phyloP scores from a whole-genome alignment of 2,329 filamentous ascomycete species.

The Pseudogymnoascus sp. region DNA sequence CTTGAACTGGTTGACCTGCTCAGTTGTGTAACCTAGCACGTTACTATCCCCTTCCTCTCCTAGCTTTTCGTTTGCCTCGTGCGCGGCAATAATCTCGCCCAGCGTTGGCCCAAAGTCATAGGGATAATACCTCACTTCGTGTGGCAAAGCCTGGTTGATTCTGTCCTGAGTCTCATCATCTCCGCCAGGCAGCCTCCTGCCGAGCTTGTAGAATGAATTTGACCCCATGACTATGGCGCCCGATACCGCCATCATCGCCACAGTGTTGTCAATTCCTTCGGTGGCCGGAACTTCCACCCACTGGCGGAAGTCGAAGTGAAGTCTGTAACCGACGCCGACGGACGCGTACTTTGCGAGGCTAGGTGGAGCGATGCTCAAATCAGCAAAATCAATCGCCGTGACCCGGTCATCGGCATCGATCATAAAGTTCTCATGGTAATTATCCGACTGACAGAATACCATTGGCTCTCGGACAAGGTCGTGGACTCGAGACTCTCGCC shows the following conservation, averaged over 20 bases:
- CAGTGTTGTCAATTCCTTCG: constrained; percentile 19
- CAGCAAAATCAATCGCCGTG: no score
- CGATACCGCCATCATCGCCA: constrained; percentile 20
- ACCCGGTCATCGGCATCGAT: no score
- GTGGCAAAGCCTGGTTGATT: background rate
- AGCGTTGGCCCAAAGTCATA: background rate
- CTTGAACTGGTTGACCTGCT: background rate
- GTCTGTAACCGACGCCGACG: no score
- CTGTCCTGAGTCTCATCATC: background rate
- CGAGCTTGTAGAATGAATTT: background rate
- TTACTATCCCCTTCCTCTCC: background rate
- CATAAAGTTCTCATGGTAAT: no score
- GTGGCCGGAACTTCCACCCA: constrained; percentile 11
- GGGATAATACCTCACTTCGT: background rate
- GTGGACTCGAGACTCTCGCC: no score
- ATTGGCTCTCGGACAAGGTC: no score
- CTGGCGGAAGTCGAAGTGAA: no score
- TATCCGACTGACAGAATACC: no score
- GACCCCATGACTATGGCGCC: background rate
- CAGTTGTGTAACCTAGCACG: background rate
- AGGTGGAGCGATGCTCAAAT: no score
- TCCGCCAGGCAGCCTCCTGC: background rate
- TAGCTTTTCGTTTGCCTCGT: background rate
- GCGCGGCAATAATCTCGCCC: background rate
- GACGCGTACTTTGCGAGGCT: no score